phyloP scores from a whole-genome alignment of 169 alveolate species.

The Plasmodium blacklocki region DNA sequence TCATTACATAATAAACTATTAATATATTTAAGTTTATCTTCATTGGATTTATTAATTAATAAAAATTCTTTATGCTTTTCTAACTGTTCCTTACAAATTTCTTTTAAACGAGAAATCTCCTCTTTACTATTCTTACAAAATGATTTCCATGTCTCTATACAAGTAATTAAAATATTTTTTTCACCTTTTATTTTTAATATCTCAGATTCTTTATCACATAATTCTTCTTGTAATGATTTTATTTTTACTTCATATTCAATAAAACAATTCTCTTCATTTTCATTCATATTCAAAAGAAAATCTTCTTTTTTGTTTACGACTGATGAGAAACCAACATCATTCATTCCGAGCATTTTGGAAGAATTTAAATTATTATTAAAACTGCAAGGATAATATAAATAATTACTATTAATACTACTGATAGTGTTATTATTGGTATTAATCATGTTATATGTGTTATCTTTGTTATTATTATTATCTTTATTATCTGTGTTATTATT shows the following conservation, averaged over 20 bases:
- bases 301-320: too few species aligned
- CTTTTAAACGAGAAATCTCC: constrained; percentile 25
- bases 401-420: too few species aligned
- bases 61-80: constrained; percentile 69
- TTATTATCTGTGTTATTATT: too few species aligned
- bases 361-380: too few species aligned
- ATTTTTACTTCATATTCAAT: constrained; percentile 13
- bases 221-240: constrained; percentile 14
- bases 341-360: too few species aligned
- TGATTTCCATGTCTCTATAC: constrained; percentile 49
- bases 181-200: constrained; percentile 35
- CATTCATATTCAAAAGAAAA: not conserved
- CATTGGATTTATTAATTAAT: constrained; percentile 17
- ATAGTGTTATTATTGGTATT: too few species aligned
- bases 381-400: too few species aligned
- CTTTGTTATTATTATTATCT: too few species aligned
- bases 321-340: too few species aligned
- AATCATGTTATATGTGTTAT: too few species aligned
- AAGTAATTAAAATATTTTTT: constrained; percentile 22
- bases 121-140: constrained; percentile 52
- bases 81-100: constrained; percentile 36
- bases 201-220: constrained; percentile 14
- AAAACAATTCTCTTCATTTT: not conserved
- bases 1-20: constrained; percentile 8
- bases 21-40: constrained; percentile 32